Conservation (phyloP, 2,329 filamentous ascomycete genomes). For the Neopestalotiopsis sp. region DNA sequence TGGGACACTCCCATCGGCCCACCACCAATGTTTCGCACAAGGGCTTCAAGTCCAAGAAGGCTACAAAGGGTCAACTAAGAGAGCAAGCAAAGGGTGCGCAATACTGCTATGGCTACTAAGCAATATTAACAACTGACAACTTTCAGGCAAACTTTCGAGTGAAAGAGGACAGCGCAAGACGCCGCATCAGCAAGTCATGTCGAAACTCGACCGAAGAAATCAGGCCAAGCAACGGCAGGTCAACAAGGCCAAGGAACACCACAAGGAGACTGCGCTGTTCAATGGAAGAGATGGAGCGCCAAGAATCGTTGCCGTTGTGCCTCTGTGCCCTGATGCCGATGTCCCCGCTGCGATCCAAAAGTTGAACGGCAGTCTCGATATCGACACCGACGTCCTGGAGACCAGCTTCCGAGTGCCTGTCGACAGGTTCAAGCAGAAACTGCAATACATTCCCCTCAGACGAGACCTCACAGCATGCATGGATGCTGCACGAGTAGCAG, state of each 20-base stretch:
- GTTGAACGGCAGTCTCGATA: conserved; percentile 81
- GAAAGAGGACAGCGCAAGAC: conserved; percentile 83
- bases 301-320: conserved; percentile 85
- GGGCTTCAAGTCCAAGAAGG: conserved; percentile 89
- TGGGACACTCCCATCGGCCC: conserved; percentile 84
- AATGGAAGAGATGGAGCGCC: conserved; percentile 86
- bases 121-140: background rate
- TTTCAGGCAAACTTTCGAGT: conserved; percentile 75
- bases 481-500: conserved; percentile 86
- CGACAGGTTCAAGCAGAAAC: conserved; percentile 92
- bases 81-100: conserved; percentile 79
- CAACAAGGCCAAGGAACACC: conserved; percentile 82
- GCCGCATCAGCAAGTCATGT: conserved; percentile 95
- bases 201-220: conserved; percentile 93
- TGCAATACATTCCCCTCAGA: conserved; percentile 81
- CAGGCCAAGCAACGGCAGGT: conserved; percentile 90
- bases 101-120: background rate
- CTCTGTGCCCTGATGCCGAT: conserved; percentile 78
- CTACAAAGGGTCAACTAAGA: conserved; percentile 86
- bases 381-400: conserved; percentile 68
- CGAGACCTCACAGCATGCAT: conserved; percentile 78
- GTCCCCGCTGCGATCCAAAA: conserved; percentile 68
- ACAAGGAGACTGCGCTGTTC: conserved; percentile 81
- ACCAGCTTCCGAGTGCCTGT: conserved; percentile 71
- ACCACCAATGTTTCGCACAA: conserved; percentile 92